phyloP scores from a whole-genome alignment of 441 rosid genomes.

The Corymbia citriodora region DNA sequence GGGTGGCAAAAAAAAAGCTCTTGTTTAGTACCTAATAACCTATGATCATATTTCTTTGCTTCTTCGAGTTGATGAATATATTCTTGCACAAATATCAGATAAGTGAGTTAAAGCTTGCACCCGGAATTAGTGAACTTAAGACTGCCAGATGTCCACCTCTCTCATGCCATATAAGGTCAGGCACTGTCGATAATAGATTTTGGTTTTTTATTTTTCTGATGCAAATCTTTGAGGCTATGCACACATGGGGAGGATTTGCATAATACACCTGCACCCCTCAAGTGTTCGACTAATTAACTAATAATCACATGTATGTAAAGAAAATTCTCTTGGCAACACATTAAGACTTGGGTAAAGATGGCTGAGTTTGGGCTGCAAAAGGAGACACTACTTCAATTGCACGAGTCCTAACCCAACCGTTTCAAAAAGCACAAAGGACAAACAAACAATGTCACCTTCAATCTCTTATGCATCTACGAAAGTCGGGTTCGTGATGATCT shows the following conservation, averaged over 20 bases:
- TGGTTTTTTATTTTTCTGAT: background rate
- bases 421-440: background rate
- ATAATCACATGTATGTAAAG: background rate
- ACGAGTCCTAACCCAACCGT: background rate
- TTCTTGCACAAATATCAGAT: constrained; percentile 36
- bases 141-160: background rate
- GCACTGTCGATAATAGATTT: background rate
- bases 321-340: background rate
- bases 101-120: background rate
- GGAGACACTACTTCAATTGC: background rate
- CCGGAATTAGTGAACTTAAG: background rate
- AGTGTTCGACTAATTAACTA: background rate
- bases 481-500: too few species aligned
- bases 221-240: background rate
- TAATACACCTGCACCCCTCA: background rate
- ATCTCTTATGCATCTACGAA: constrained; percentile 34
- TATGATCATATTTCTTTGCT: constrained; percentile 93
- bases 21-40: constrained; percentile 82
- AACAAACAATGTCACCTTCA: constrained; percentile 45
- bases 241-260: background rate
- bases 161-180: background rate
- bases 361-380: background rate
- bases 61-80: constrained; percentile 68
- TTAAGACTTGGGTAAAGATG: background rate
- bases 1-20: constrained; percentile 94